Base-by-base conservation (phyloP, 768 basidiomycete species). In the Gautieria morchelliformis region DNA sequence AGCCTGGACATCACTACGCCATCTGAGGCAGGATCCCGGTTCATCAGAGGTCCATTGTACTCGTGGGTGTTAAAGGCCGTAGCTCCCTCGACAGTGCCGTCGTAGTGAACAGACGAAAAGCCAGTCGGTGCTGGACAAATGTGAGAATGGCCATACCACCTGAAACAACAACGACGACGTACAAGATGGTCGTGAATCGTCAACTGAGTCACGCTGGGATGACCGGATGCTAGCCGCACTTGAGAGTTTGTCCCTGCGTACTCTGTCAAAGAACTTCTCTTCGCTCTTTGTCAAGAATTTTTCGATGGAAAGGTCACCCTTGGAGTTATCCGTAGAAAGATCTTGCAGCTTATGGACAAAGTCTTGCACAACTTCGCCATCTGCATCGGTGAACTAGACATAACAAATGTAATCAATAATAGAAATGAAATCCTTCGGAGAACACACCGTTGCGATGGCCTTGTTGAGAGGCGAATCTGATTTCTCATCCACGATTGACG, bases 401-500 rank as follows among this genome's bases (percentile, higher is more conserved):
- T n/a, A 9, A 52, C 48, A 42, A 20, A 57, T 59, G 40, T 48
- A 22, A 32, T 8, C 37, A 30, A 19, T 22, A 27, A 27, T 22
- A 40, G 48, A 33, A 15, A 19, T 24, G 10, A 46, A 32, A 17
- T 47, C 14, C 49, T 32, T 30, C 14, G 19, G 44, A 50, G 58
- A 49, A 39, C 27, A 42, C 65, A 92, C 89, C 59, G 91, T 86
- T 53, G 86, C 86, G 64, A 92, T 90, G 11, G 93, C 91, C 71
- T 94, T 95, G 74, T 96, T 96, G 59, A 95, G 74, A 11, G 93
- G 93, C 22, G 93, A 93, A 61, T 87, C 87, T 1, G 77, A 75
- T 74, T 95, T 95, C 63, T 95, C 93, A 61, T 93, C 91, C 32
- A 92, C 86, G 53, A 95, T 92, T 4, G 89, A 87, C 14, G 88